phyloP scores from a whole-genome alignment of 768 basidiomycete species.

The Leccinellum luteum region DNA sequence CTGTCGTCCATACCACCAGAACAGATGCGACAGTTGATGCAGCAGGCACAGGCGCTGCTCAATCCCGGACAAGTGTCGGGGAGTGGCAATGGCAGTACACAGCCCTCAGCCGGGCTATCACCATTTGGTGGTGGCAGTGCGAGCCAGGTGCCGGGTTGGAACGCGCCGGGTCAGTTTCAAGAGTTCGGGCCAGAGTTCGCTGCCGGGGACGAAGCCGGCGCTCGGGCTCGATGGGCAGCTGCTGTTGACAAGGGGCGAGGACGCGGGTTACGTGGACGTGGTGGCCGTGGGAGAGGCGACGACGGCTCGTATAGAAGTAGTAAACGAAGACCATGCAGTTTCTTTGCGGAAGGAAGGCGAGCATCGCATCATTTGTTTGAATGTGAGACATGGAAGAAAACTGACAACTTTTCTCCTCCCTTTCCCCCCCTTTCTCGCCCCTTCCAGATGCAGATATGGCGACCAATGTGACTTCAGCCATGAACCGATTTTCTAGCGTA shows the following conservation, averaged over 20 bases:
- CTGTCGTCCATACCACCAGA: slow-evolving; percentile 49
- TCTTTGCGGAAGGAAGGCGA: slow-evolving; percentile 91
- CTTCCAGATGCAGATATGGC: slow-evolving; percentile 75
- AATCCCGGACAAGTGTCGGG: slow-evolving; percentile 27
- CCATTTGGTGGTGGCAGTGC: slow-evolving; percentile 35
- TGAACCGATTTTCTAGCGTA: slow-evolving; percentile 41
- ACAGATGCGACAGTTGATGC: slow-evolving; percentile 62
- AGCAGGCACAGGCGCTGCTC: slow-evolving; percentile 37
- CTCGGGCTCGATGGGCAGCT: slow-evolving; percentile 44
- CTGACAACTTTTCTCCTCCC: slow-evolving; percentile 30
- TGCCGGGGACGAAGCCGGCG: slow-evolving; percentile 44
- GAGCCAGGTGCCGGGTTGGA: slow-evolving; percentile 39
- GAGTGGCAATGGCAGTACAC: slow-evolving; percentile 30
- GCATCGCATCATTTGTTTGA: slow-evolving; percentile 47
- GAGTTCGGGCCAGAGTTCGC: slow-evolving; percentile 47
- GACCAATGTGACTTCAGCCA: slow-evolving; percentile 87
- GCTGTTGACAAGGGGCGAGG: slow-evolving; percentile 46
- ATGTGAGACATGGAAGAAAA: slow-evolving; percentile 24
- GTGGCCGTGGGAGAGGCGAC: slow-evolving; percentile 51
- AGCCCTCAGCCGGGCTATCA: slow-evolving; percentile 15
- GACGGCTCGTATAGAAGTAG: slow-evolving; percentile 69
- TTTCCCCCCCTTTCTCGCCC: background rate
- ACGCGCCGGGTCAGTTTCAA: slow-evolving; percentile 38
- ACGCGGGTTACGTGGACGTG: slow-evolving; percentile 57
- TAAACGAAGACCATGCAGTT: slow-evolving; percentile 89